Evolutionary conservation across 1,139 yeast species (phyloP).

Genomic region (Candida glucosophila): DNA sequence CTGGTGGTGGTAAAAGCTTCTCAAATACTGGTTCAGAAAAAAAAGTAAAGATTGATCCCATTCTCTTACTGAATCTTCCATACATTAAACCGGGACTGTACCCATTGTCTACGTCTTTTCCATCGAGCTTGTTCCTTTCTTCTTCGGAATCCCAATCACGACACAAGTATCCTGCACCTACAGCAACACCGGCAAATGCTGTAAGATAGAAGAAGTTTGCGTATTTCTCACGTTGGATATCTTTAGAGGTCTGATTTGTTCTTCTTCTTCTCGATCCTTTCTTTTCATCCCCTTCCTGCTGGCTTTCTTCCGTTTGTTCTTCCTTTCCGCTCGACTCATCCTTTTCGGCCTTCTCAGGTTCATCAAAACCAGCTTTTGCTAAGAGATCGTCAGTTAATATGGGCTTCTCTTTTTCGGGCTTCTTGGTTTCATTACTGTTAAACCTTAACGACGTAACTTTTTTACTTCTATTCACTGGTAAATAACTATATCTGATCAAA

Average conservation of each 20-base stretch:
- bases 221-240: conserved; percentile 45
- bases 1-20: conserved; percentile 79
- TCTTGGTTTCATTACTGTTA: conserved; percentile 1
- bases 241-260: conserved; percentile 55
- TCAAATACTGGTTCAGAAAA: conserved; percentile 94
- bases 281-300: conserved; percentile 1
- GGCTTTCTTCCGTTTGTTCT: conserved; percentile 1
- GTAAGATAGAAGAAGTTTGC: conserved; percentile 64
- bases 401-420: conserved; percentile 35
- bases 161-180: conserved; percentile 65
- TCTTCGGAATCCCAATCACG: conserved; percentile 86
- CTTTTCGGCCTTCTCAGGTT: conserved; percentile 12
- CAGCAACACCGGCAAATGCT: conserved; percentile 50
- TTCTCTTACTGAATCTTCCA: conserved; percentile 61
- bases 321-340: conserved; percentile 7
- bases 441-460: too few relatives aligned
- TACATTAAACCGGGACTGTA: conserved; percentile 59
- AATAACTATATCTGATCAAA: conserved; percentile 7
- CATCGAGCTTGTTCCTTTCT: conserved; percentile 44
- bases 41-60: conserved; percentile 67
- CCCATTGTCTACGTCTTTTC: conserved; percentile 56
- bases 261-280: conserved; percentile 35
- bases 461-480: conserved; percentile 15
- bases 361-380: conserved; percentile 75
- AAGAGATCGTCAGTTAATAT: conserved; percentile 76